phyloP scores from a whole-genome alignment of 78 protist species.

The Tieghemostelium lacteum region DNA sequence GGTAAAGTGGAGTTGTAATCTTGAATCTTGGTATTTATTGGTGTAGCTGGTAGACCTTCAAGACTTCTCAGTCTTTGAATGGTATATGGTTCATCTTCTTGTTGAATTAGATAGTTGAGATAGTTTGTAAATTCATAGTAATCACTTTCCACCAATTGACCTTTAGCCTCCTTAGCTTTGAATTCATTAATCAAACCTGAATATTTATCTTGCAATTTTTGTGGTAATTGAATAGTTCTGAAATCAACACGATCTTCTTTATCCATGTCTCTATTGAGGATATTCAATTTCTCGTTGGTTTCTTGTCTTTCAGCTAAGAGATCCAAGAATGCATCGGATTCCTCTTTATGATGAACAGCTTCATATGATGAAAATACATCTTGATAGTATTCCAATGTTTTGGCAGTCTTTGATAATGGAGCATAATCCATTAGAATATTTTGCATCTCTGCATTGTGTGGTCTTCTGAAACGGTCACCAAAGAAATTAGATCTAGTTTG shows the following conservation, averaged over 20 bases:
- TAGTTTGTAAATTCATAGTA: conserved; percentile 34
- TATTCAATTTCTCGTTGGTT: background rate
- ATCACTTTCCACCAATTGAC: background rate
- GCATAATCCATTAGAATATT: too few species aligned
- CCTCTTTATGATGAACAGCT: background rate
- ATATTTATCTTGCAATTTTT: background rate
- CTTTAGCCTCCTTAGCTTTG: conserved; percentile 12
- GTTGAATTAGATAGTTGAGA: background rate
- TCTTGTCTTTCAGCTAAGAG: background rate
- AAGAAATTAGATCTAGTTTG: background rate
- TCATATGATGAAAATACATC: too few species aligned
- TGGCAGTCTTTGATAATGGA: too few species aligned
- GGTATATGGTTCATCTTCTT: background rate
- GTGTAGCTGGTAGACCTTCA: background rate
- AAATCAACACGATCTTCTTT: conserved; percentile 22
- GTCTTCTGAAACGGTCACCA: too few species aligned
- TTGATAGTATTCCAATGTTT: too few species aligned
- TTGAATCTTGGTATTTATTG: background rate
- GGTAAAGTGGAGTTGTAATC: background rate
- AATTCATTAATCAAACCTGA: background rate
- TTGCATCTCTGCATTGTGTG: too few species aligned
- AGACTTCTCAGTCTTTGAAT: background rate
- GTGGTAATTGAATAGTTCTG: conserved; percentile 2
- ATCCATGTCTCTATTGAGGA: background rate
- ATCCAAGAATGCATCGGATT: background rate